Evolutionary conservation across 352 stramenopile genomes (phyloP), one percentile per base, ranked within the genome.

Genomic region (Nothophytophthora sp.): DNA sequence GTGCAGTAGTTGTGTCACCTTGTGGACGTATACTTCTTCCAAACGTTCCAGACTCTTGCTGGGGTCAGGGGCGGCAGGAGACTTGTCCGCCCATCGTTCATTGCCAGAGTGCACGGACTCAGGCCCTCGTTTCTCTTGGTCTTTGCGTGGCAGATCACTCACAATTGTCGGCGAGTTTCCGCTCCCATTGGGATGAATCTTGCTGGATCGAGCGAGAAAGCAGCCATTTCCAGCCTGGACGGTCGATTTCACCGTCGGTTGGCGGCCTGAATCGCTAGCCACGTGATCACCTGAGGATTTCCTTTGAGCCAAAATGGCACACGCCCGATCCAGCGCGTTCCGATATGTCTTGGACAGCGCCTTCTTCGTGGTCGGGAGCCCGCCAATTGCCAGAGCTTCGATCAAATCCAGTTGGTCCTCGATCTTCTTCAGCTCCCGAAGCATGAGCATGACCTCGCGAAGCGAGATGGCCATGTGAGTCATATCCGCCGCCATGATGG

Each of bases 401-500:
- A 54, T 24, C 16, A 27, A 22, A 33, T 29, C 28, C n/a, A 54
- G 29, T 23, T 45, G 46, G 11, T 28, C 24, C n/a, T 55, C 44
- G 12, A 62, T 20, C 16, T 33, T n/a, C 5, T 41, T 16, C n/a
- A 57, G 35, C n/a, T 23, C 29, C 23, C 20, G 28, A 15, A 48
- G 24, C 11, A 33, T 10, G 5, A n/a, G 24, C n/a, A 33, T 23
- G 1, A 65, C 49, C 12, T 60, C 56, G 22, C 28, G 38, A 3
- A 65, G 18, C 6, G 43, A 55, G 28, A n/a, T 36, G 18, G 23
- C 35, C 29, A 52, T 48, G n/a, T 46, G 41, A 20, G 54, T 22
- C 15, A 52, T 50, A 35, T 72, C 61, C 10, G 67, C 41, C 5
- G 23, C 24, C 30, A 72, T 55, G 18, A 72, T 46, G n/a, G 53